Evolutionary conservation across 2,329 filamentous ascomycete genomes (phyloP).

Genomic region (Cordyceps fumosorosea): DNA sequence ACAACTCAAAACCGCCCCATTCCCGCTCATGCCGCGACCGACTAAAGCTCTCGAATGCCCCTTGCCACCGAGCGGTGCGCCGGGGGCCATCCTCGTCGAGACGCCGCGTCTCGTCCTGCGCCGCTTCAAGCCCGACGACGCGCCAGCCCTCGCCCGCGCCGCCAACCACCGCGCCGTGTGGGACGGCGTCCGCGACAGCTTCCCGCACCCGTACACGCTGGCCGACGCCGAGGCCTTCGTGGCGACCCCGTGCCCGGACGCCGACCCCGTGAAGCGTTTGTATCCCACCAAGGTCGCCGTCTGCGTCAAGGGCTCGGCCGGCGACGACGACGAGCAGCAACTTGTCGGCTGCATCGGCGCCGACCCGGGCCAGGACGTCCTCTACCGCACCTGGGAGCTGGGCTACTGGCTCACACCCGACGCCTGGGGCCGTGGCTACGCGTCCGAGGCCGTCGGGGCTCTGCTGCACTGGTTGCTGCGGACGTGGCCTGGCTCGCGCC

Average conservation of each 20-base stretch:
- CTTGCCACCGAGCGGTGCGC: slow-evolving; percentile 21
- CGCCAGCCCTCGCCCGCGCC: slow-evolving; percentile 24
- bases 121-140: slow-evolving; percentile 33
- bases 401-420: slow-evolving; percentile 41
- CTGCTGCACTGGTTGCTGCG: slow-evolving; percentile 40
- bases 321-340: slow-evolving; percentile 1
- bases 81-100: slow-evolving; percentile 25
- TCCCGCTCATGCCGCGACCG: not conserved
- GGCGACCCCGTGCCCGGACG: not conserved
- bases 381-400: slow-evolving; percentile 38
- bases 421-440: slow-evolving; percentile 41
- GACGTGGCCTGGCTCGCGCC: slow-evolving; percentile 31
- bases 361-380: slow-evolving; percentile 28
- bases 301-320: not conserved
- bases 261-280: slow-evolving; percentile 10
- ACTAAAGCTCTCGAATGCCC: slow-evolving; percentile 14
- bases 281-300: slow-evolving; percentile 29
- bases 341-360: slow-evolving; percentile 37
- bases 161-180: slow-evolving; percentile 34
- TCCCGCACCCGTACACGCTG: slow-evolving; percentile 40
- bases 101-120: slow-evolving; percentile 34
- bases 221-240: slow-evolving; percentile 34
- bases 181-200: slow-evolving; percentile 35
- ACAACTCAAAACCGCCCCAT: not conserved
- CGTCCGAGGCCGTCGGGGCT: slow-evolving; percentile 31